Evolutionary conservation across 305 asterid genomes (phyloP), one percentile per base, ranked within the genome.

Genomic region (Euphrasia arctica): DNA sequence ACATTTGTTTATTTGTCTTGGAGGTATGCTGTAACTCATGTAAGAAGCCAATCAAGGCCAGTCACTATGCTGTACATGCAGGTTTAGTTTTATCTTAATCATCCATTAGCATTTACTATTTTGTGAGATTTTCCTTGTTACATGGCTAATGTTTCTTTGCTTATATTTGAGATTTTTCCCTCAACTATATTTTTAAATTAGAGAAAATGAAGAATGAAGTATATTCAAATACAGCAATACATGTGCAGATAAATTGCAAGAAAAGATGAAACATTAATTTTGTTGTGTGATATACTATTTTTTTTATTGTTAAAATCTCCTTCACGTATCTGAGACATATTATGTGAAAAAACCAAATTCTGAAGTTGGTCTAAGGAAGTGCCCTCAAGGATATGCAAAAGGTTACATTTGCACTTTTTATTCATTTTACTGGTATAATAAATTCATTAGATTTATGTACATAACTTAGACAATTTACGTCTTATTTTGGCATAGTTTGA

Each of bases 1-100:
- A 57, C 55, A 12, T 64, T 27, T 82, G 58, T 71, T 66, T 58
- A 36, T 57, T 70, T 82, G 60, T 66, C 65, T 77, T 83, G 76
- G 72, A 90, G 97, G 97, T 90, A 58, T 72, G 82, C 85, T 90
- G 97, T 79, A 90, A 88, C 79, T 79, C 89, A 69, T 90, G 97
- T 79, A 84, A 70, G 87, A 90, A 83, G 89, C 95, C 96, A 77
- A 76, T 90, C 81, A 88, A 81, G 85, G 80, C 91, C 80, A 84
- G 96, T 75, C 92, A 84, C 29, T 90, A 80, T 12, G 79, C 84
- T 61, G 75, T 74, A 32, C 97, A 90, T 77, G 84, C 95, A 90
- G 96, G 97, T 88, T 68, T 62, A 60, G 14, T 62, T 57, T 72
- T 57, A 49, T 58, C 67, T 47, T 39, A 59, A 58, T 71, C 61